Conservation (phyloP, 169 alveolate species). For the Toxoplasma gondii region DNA sequence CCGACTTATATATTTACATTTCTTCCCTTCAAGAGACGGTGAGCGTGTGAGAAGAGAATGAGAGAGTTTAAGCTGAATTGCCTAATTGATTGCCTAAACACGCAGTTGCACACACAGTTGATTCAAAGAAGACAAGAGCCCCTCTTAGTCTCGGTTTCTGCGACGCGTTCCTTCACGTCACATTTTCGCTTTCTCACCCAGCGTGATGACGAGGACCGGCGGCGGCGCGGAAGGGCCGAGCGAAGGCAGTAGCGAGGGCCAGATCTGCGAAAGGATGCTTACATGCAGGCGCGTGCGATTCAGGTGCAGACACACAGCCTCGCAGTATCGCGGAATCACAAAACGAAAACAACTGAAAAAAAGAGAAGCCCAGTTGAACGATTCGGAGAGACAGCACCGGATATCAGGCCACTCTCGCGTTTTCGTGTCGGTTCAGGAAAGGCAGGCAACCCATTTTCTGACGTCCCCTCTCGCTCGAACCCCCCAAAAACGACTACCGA, state of each 20-base stretch:
- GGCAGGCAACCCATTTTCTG: too few species aligned
- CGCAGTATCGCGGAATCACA: not conserved
- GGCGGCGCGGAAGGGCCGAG: not conserved
- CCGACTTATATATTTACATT: not conserved
- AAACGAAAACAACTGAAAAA: not conserved
- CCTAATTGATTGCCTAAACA: too few species aligned
- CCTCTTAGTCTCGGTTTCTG: too few species aligned
- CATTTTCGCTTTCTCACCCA: slow-evolving; percentile 24
- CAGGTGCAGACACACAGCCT: not conserved
- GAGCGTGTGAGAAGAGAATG: not conserved
- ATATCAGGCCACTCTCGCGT: not conserved
- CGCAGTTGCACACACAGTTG: too few species aligned
- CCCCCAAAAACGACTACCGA: too few species aligned
- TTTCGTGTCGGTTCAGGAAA: not conserved
- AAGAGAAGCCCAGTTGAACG: not conserved
- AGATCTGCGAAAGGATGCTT: not conserved
- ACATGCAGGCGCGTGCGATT: not conserved
- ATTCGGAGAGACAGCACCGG: not conserved
- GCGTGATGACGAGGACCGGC: slow-evolving; percentile 15
- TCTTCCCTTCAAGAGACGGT: not conserved
- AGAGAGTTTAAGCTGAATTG: too few species aligned
- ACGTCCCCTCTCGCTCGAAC: too few species aligned
- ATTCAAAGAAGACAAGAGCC: too few species aligned
- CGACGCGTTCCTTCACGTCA: too few species aligned
- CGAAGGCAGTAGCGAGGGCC: slow-evolving; percentile 56